Percentiles rank a stretch among this genome's conserved stretches.
These are phyloP conservation scores for Bauhinia variegata DNA, from an alignment of 306 rosid species.

Conservation along the genomic window DNA sequence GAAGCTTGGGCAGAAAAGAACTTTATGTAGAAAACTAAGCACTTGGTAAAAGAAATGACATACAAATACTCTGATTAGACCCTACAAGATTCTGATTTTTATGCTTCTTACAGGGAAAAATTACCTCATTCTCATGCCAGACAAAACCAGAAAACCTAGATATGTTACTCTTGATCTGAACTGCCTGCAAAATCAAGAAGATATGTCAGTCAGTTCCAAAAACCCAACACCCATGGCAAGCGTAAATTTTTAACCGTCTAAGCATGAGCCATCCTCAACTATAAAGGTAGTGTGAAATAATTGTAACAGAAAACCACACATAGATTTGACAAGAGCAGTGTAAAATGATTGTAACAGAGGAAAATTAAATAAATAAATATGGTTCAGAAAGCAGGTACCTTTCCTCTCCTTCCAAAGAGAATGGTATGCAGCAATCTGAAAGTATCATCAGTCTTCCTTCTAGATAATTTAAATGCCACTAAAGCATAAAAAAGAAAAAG, in stretches of 20 bases:
- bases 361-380: background rate
- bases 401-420: slow-evolving; percentile 95
- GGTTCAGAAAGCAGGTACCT: slow-evolving; percentile 56
- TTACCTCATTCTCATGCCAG: slow-evolving; percentile 92
- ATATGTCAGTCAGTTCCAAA: slow-evolving; percentile 2
- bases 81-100: background rate
- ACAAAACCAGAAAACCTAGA: slow-evolving; percentile 95
- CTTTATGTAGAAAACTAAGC: slow-evolving; percentile 1
- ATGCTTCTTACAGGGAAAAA: slow-evolving; percentile 11
- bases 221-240: background rate
- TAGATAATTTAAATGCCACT: slow-evolving; percentile 90
- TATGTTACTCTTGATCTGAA: slow-evolving; percentile 86
- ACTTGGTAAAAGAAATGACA: slow-evolving; percentile 9
- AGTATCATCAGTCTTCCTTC: slow-evolving; percentile 80
- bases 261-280: slow-evolving; percentile 1
- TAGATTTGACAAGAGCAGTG: slow-evolving; percentile 6
- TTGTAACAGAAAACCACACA: background rate
- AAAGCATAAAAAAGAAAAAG: slow-evolving; percentile 36
- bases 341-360: slow-evolving; percentile 19
- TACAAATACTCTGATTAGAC: background rate
- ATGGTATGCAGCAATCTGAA: slow-evolving; percentile 86
- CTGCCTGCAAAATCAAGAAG: slow-evolving; percentile 65
- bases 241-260: slow-evolving; percentile 9
- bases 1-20: slow-evolving; percentile 31
- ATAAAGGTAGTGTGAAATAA: background rate